Percentiles rank a stretch among this genome's conserved stretches.
These are phyloP conservation scores for Penicillium sp. DNA, from an alignment of 2,329 filamentous ascomycete species.

Conservation along the genomic window DNA sequence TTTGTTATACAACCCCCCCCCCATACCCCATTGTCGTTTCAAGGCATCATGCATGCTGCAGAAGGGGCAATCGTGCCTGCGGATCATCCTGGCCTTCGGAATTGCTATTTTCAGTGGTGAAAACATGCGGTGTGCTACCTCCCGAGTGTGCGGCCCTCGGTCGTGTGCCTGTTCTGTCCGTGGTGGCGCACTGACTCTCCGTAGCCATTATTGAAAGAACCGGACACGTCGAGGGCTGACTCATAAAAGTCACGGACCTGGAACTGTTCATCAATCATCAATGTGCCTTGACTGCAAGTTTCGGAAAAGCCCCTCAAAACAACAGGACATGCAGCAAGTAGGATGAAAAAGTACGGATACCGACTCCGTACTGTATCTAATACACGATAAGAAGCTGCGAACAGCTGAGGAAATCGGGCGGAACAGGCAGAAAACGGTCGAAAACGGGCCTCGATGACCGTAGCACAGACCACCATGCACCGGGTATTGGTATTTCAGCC, in stretches of 20 bases:
- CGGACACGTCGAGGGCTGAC: background rate
- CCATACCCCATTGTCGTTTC: background rate
- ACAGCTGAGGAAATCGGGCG: background rate
- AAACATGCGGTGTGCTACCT: slow-evolving; percentile 23
- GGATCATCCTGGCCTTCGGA: slow-evolving; percentile 9
- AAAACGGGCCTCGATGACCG: background rate
- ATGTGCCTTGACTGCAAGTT: slow-evolving; percentile 2
- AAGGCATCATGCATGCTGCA: slow-evolving; percentile 11
- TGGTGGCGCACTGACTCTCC: background rate
- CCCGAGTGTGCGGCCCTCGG: background rate
- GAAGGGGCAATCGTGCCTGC: slow-evolving; percentile 11
- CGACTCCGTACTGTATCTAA: background rate
- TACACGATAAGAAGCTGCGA: slow-evolving; percentile 4
- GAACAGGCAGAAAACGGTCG: background rate
- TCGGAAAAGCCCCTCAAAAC: background rate
- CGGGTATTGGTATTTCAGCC: slow-evolving; percentile 2
- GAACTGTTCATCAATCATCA: background rate
- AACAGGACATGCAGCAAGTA: background rate
- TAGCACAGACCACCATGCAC: slow-evolving; percentile 4
- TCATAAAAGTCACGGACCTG: background rate
- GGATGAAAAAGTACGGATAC: background rate
- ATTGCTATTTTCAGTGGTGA: slow-evolving; percentile 11
- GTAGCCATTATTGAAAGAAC: background rate
- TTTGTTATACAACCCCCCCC: background rate
- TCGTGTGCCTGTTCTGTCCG: background rate